Evolutionary conservation across 495 filamentous ascomycete species (phyloP).

Genomic region (Corynascus novoguineensis): DNA sequence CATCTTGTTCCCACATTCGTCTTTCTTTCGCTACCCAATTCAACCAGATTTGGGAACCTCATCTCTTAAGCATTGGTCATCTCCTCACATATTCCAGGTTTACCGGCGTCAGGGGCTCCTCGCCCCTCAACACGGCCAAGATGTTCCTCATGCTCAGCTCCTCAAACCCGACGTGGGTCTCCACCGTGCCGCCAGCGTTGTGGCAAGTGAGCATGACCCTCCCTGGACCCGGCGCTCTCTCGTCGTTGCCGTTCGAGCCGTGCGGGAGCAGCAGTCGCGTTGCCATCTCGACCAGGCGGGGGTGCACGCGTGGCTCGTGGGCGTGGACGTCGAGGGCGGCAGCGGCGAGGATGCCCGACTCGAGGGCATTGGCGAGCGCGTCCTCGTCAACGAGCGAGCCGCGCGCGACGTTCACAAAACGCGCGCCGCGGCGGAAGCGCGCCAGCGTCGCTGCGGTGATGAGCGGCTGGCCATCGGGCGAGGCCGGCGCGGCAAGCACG

Average conservation of each 20-base stretch:
- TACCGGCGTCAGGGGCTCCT: conserved; percentile 57
- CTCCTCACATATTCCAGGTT: conserved; percentile 51
- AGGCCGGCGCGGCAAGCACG: conserved; percentile 61
- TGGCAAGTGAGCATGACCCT: conserved; percentile 60
- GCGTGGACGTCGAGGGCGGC: conserved; percentile 67
- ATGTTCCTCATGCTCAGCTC: conserved; percentile 68
- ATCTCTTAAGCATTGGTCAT: not conserved
- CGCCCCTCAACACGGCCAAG: conserved; percentile 49
- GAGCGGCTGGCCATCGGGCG: conserved; percentile 48
- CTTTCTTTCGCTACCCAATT: not conserved
- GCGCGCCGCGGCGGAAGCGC: conserved; percentile 50
- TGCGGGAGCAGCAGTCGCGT: not conserved
- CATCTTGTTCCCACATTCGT: not conserved
- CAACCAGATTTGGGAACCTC: not conserved
- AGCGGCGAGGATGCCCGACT: conserved; percentile 45
- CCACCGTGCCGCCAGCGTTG: conserved; percentile 66
- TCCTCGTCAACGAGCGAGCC: conserved; percentile 66
- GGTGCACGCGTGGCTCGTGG: conserved; percentile 49
- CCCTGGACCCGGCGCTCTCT: conserved; percentile 16
- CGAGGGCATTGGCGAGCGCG: conserved; percentile 59
- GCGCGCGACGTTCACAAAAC: conserved; percentile 69
- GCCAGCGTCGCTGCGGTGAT: conserved; percentile 47
- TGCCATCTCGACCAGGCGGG: conserved; percentile 44
- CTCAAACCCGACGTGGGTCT: conserved; percentile 70
- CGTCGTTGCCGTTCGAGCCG: not conserved